These are phyloP conservation scores for Fusarium paranaense DNA, from an alignment of 2,329 filamentous ascomycete genomes.

Conservation along the genomic window DNA sequence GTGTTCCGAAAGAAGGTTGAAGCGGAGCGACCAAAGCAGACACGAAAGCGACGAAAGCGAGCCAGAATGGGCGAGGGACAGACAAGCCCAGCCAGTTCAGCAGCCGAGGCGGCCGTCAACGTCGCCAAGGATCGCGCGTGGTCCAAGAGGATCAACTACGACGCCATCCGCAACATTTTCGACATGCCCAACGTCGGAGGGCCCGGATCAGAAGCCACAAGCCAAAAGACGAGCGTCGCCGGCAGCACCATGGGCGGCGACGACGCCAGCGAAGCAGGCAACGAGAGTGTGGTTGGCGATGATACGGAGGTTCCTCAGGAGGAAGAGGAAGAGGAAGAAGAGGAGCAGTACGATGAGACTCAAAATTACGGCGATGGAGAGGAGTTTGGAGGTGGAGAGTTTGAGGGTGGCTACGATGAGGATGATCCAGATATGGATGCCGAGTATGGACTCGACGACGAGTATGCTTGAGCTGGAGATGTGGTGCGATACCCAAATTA, in stretches of 20 bases:
- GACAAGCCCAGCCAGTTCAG: constrained; percentile 73
- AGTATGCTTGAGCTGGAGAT: constrained; percentile 33
- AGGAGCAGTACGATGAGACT: constrained; percentile 52
- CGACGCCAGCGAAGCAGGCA: constrained; percentile 50
- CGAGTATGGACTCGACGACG: constrained; percentile 50
- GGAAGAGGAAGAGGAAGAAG: constrained; percentile 52
- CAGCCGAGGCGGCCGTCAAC: constrained; percentile 75
- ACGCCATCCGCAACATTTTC: constrained; percentile 69
- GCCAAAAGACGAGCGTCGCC: constrained; percentile 55
- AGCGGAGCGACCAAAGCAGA: constrained; percentile 66
- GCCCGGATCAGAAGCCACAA: constrained; percentile 63
- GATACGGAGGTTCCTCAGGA: constrained; percentile 47
- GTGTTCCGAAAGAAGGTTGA: constrained; percentile 78
- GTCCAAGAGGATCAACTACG: constrained; percentile 82
- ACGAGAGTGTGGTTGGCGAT: constrained; percentile 52
- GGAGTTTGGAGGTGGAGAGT: constrained; percentile 48
- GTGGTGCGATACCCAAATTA: constrained; percentile 33
- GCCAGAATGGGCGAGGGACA: constrained; percentile 74
- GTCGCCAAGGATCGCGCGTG: constrained; percentile 76
- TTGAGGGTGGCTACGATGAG: constrained; percentile 50
- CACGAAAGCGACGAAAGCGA: constrained; percentile 65
- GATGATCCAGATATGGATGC: constrained; percentile 54
- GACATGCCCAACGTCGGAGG: constrained; percentile 58
- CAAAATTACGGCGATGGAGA: constrained; percentile 48
- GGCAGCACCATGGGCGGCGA: constrained; percentile 52